Evolutionary conservation across 345 rosid species (phyloP), one percentile per base, ranked within the genome.

Genomic region (Salix caprea): DNA sequence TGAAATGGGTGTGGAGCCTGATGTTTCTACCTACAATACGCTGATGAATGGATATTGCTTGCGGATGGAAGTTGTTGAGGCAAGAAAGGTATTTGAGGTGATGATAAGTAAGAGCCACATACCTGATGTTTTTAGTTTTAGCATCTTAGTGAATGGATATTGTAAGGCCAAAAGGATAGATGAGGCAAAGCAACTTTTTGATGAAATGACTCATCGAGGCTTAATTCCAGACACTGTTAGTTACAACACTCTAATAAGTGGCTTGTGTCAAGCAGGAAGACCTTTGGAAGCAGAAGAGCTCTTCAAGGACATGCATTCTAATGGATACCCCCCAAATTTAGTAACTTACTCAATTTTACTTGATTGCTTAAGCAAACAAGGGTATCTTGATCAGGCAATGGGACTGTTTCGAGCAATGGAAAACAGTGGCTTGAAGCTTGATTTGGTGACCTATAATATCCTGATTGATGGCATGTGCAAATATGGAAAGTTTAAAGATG

Each of bases 391-490:
- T 23, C 54, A 21, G 19, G 69, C 69, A 37, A 9, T 36, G 32
- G n/a, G 24, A 36, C 21, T 74, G 12, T 74, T 62, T 44, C 37
- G 10, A 26, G 60, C 24, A 74, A 64, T 56, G 26, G 6, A 40
- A 26, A 18, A 28, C 14, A 23, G 70, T 16, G 4, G 70, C 16
- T 5, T 74, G 26, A 46, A 65, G 40, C 70, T 40, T 26, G 36
- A 34, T 44, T 9, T 74, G 10, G 11, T 40, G 24, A 40, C 28
- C 12, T 73, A 40, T 40, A 73, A 40, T 73, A 62, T 60, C 14
- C 36, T 73, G 9, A 73, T 60, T n/a, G 69, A 40, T 73, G 52
- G 68, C 10, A 8, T 73, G 76, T 73, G 69, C 36, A 37, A 62
- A 23, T 18, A 7, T 60, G 76, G 76, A 28, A 60, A 18, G 68